Evolutionary conservation across 371 early-diverging fungal species (phyloP), one percentile per base, ranked within the genome.

Genomic region (Circinella umbellata): DNA sequence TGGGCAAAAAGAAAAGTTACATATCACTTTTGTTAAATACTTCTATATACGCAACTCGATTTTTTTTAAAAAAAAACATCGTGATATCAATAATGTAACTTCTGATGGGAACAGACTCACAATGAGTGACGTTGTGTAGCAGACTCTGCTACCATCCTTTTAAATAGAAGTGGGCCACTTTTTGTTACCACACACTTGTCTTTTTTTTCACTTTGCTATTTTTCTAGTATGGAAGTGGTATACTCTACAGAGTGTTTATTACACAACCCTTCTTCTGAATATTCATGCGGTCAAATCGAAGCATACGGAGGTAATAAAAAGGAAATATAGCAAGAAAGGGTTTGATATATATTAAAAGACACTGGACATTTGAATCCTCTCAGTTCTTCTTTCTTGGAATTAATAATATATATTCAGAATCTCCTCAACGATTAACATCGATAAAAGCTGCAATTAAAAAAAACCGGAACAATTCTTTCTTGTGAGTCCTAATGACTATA

Each of bases 401-500:
- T 64, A 20, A n/a, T 17, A 35, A 34, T 20, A 36, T n/a, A 15
- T 61, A 48, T 42, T 51, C 49, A 84, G 85, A 85, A 68, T 79
- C 77, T 1, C 85, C 85, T 8, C 71, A 76, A 61, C 74, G 85
- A n/a, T 70, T 80, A 10, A 48, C 63, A 10, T 74, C 74, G 3
- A 80, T 81, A 59, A 80, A 76, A 34, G 60, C 55, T 35, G 73
- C 66, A 9, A 74, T 83, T 17, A 78, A 78, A 55, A 42, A 4
- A 55, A 78, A 57, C 70, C 64, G 2, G 71, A 76, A 4, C 57
- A 61, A n/a, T 85, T 81, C 63, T 34, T 65, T 17, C 66, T 88
- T 0, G 46, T 78, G 0, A 49, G 66, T 3, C 82, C 87, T 8
- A 65, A 37, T 6, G 92, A 91, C 66, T 86, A 86, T 72, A 86